phyloP scores from a whole-genome alignment of 2,329 filamentous ascomycete genomes.

The Cercospora zeae-maydis region DNA sequence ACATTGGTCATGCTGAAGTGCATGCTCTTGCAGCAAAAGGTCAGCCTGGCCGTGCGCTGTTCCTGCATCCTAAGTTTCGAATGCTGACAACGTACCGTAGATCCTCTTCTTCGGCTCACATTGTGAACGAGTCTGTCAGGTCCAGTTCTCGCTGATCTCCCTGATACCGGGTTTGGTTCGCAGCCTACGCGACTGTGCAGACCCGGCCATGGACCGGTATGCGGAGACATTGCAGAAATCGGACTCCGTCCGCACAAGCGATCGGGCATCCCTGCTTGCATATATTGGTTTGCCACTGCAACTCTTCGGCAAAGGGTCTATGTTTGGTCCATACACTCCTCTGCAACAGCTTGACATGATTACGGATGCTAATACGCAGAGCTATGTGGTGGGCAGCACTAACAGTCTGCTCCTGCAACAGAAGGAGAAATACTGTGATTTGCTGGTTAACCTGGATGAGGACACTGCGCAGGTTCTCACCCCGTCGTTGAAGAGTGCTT shows the following conservation, averaged over 20 bases:
- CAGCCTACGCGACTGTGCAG: constrained; percentile 89
- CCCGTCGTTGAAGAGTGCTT: constrained; percentile 67
- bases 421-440: constrained; percentile 91
- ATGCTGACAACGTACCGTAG: constrained; percentile 46
- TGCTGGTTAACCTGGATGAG: constrained; percentile 93
- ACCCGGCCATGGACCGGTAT: constrained; percentile 84
- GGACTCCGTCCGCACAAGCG: constrained; percentile 84
- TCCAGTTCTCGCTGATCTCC: constrained; percentile 94
- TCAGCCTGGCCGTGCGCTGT: constrained; percentile 38
- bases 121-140: constrained; percentile 94
- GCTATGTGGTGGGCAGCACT: constrained; percentile 94
- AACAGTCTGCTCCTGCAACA: constrained; percentile 93
- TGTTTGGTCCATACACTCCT: constrained; percentile 95
- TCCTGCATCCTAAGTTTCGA: background rate
- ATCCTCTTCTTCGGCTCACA: constrained; percentile 99
- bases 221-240: constrained; percentile 71
- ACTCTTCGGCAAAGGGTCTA: constrained; percentile 90
- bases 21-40: constrained; percentile 90
- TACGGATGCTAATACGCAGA: constrained; percentile 90
- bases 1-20: constrained; percentile 92
- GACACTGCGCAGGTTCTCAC: constrained; percentile 80
- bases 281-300: constrained; percentile 96
- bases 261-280: constrained; percentile 79
- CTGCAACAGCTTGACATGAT: constrained; percentile 92
- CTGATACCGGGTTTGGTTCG: constrained; percentile 89